These are phyloP conservation scores for Suhomyces vadensis DNA, from an alignment of 805 yeast species.

Conservation along the genomic window DNA sequence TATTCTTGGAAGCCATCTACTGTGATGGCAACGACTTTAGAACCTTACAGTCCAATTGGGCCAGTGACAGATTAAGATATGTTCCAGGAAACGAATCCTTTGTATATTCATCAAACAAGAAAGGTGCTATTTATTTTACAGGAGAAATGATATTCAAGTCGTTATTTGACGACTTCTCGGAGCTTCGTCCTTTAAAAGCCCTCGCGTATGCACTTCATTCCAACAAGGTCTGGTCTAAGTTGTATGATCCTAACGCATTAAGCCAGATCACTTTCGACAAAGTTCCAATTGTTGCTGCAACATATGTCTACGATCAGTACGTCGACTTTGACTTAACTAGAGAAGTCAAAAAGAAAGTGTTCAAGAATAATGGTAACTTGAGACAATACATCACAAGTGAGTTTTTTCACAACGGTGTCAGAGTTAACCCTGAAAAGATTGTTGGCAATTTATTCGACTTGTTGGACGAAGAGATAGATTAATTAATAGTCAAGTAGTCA, in stretches of 20 bases:
- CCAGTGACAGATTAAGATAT: slow-evolving; percentile 45
- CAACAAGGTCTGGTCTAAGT: slow-evolving; percentile 35
- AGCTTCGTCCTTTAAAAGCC: slow-evolving; percentile 38
- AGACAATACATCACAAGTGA: slow-evolving; percentile 48
- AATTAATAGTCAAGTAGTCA: slow-evolving; percentile 2
- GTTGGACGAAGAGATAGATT: slow-evolving; percentile 43
- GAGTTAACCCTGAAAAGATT: slow-evolving; percentile 42
- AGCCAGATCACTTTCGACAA: slow-evolving; percentile 29
- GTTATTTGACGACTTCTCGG: slow-evolving; percentile 51
- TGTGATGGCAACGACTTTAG: slow-evolving; percentile 38
- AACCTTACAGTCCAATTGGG: slow-evolving; percentile 42
- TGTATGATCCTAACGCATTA: slow-evolving; percentile 37
- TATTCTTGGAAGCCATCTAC: slow-evolving; percentile 61
- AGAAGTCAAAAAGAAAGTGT: slow-evolving; percentile 32
- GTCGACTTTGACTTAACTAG: slow-evolving; percentile 48
- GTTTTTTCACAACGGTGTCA: slow-evolving; percentile 52
- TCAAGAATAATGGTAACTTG: slow-evolving; percentile 34
- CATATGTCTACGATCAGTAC: slow-evolving; percentile 51
- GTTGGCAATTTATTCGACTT: slow-evolving; percentile 41
- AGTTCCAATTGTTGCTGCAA: slow-evolving; percentile 51
- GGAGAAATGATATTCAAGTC: slow-evolving; percentile 58
- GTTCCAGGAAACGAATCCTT: slow-evolving; percentile 25
- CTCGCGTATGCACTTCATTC: slow-evolving; percentile 42
- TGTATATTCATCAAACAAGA: slow-evolving; percentile 15
- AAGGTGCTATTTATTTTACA: slow-evolving; percentile 41